phyloP scores from a whole-genome alignment of 805 yeast species.

The Candida rishiriensis region DNA sequence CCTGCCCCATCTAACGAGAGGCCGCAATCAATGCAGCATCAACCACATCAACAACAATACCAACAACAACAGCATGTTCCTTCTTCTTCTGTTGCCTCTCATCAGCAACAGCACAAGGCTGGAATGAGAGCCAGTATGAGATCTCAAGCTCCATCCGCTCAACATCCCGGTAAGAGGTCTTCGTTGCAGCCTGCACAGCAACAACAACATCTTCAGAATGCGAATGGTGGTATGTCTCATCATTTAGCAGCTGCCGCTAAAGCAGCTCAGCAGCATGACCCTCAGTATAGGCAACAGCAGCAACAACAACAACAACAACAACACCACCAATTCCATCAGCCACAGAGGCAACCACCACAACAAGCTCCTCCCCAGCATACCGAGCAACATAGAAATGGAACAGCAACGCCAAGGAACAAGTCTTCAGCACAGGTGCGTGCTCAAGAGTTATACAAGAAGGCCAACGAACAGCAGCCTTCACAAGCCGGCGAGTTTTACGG shows the following conservation, averaged over 20 bases:
- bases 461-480: constrained; percentile 32
- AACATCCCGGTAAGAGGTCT: constrained; percentile 25
- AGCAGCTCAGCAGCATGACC: constrained; percentile 24
- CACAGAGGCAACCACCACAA: no score
- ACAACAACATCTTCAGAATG: constrained; percentile 22
- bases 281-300: constrained; percentile 3
- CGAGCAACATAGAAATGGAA: constrained; percentile 4
- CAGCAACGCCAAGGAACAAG: constrained; percentile 5
- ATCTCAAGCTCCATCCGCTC: constrained; percentile 1
- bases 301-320: constrained; percentile 5
- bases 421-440: constrained; percentile 35
- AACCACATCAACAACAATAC: not conserved
- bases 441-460: constrained; percentile 51
- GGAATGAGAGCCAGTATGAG: not conserved
- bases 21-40: not conserved
- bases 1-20: constrained; percentile 7
- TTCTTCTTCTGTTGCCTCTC: no score
- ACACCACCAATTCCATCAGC: not conserved
- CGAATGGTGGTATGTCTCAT: constrained; percentile 8
- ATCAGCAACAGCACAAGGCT: constrained; percentile 6
- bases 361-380: constrained; percentile 9
- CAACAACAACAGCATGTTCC: constrained; percentile 1
- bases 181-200: constrained; percentile 13
- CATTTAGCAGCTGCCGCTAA: constrained; percentile 30
- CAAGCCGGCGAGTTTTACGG: constrained; percentile 13